phyloP scores from a whole-genome alignment of 805 yeast genomes.

The Yarrowia bubula region DNA sequence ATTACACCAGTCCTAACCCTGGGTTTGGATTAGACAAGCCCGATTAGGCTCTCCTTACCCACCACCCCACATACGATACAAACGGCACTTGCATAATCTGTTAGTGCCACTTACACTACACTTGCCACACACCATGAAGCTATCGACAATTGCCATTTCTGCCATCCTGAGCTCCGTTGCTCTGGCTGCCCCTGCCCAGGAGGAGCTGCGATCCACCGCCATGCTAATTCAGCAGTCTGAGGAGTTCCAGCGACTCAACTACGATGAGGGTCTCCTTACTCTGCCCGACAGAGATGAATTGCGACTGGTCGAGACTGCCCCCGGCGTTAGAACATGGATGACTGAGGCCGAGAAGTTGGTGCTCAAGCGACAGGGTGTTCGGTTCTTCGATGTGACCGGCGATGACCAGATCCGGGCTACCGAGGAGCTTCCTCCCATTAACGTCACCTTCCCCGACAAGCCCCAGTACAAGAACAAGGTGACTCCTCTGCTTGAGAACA shows the following conservation, averaged over 20 bases:
- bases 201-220: background rate
- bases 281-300: constrained; percentile 17
- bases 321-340: constrained; percentile 33
- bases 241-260: constrained; percentile 20
- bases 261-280: constrained; percentile 22
- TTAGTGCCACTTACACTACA: background rate
- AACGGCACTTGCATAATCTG: constrained; percentile 8
- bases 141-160: background rate
- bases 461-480: constrained; percentile 45
- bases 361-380: constrained; percentile 48
- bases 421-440: constrained; percentile 31
- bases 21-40: background rate
- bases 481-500: constrained; percentile 43
- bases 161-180: constrained; percentile 6
- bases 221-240: constrained; percentile 24
- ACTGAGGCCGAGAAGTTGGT: constrained; percentile 47
- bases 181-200: constrained; percentile 10
- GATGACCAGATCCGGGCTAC: constrained; percentile 32
- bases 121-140: constrained; percentile 2
- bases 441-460: constrained; percentile 54
- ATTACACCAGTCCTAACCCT: background rate
- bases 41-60: background rate
- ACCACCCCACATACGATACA: constrained; percentile 16
- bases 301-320: constrained; percentile 30
- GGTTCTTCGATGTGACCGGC: constrained; percentile 65